phyloP scores from a whole-genome alignment of 805 yeast species.

The Blastobotrys robertii region DNA sequence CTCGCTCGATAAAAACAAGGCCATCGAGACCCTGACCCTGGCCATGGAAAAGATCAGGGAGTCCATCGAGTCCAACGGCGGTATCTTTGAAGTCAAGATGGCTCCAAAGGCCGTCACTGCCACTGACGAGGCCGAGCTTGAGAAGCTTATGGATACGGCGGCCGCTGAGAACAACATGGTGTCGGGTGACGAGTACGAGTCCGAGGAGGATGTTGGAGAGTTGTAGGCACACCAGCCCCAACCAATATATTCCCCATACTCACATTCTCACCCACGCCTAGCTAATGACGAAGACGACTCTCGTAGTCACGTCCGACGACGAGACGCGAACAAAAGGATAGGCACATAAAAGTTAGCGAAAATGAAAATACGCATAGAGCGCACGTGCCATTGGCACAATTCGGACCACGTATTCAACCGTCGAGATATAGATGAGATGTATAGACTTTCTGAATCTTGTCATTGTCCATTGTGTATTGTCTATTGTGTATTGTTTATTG shows the following conservation, averaged over 20 bases:
- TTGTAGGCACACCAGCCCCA: slow-evolving; percentile 26
- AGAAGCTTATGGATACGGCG: slow-evolving; percentile 87
- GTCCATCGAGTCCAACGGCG: slow-evolving; percentile 64
- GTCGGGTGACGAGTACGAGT: slow-evolving; percentile 63
- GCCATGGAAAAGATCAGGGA: slow-evolving; percentile 72
- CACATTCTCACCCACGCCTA: background rate
- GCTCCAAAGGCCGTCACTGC: slow-evolving; percentile 99
- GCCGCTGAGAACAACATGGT: slow-evolving; percentile 82
- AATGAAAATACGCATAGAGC: too few species aligned
- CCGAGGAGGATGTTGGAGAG: slow-evolving; percentile 33
- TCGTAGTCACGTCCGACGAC: too few species aligned
- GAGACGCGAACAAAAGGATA: too few species aligned
- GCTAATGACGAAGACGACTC: background rate
- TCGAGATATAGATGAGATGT: too few species aligned
- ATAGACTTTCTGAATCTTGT: too few species aligned
- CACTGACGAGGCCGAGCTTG: slow-evolving; percentile 95
- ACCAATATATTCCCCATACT: too few species aligned
- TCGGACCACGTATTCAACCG: too few species aligned
- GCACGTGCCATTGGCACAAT: too few species aligned
- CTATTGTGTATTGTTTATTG: too few species aligned
- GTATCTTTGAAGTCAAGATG: slow-evolving; percentile 88
- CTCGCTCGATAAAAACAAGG: slow-evolving; percentile 83
- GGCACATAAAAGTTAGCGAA: too few species aligned
- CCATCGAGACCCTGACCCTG: slow-evolving; percentile 64
- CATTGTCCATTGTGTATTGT: too few species aligned